These are phyloP conservation scores for Leishmania tropica DNA, from an alignment of 208 protist genomes.

Conservation along the genomic window DNA sequence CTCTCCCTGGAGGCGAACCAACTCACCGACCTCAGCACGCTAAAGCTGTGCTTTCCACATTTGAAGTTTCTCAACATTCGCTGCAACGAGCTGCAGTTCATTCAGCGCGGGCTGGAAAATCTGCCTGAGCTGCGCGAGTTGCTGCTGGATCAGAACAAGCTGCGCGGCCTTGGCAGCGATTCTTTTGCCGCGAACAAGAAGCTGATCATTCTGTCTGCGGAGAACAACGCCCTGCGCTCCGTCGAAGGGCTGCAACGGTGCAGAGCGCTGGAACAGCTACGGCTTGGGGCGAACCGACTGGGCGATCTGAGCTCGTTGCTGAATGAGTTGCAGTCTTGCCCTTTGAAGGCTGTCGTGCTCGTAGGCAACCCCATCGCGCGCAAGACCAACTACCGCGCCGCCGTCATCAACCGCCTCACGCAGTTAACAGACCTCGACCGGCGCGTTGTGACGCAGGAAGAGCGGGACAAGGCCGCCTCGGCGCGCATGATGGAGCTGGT, in stretches of 20 bases:
- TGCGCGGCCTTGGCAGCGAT: conserved; percentile 58
- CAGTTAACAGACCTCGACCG: conserved; percentile 55
- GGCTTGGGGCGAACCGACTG: conserved; percentile 76
- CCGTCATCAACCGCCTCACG: conserved; percentile 49
- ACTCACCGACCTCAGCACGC: conserved; percentile 56
- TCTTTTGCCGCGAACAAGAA: conserved; percentile 59
- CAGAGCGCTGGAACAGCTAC: conserved; percentile 45
- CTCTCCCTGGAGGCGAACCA: conserved; percentile 90
- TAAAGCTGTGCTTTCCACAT: conserved; percentile 56
- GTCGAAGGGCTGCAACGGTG: conserved; percentile 64
- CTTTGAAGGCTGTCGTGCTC: conserved; percentile 40
- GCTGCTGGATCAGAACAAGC: conserved; percentile 91
- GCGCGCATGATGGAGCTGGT: conserved; percentile 43
- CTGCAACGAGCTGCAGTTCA: conserved; percentile 81
- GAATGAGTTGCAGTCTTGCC: conserved; percentile 43
- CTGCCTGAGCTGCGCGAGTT: conserved; percentile 87
- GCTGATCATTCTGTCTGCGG: conserved; percentile 63
- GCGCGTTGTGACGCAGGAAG: conserved; percentile 64
- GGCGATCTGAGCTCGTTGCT: conserved; percentile 56
- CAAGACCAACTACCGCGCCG: conserved; percentile 75
- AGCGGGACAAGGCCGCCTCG: conserved; percentile 68
- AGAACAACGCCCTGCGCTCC: conserved; percentile 80
- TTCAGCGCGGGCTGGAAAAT: conserved; percentile 78
- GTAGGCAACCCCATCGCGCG: conserved; percentile 79
- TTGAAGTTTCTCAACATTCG: conserved; percentile 90